These are phyloP conservation scores for Ophiostoma sp. DNA, from an alignment of 2,329 filamentous ascomycete genomes.

Conservation along the genomic window DNA sequence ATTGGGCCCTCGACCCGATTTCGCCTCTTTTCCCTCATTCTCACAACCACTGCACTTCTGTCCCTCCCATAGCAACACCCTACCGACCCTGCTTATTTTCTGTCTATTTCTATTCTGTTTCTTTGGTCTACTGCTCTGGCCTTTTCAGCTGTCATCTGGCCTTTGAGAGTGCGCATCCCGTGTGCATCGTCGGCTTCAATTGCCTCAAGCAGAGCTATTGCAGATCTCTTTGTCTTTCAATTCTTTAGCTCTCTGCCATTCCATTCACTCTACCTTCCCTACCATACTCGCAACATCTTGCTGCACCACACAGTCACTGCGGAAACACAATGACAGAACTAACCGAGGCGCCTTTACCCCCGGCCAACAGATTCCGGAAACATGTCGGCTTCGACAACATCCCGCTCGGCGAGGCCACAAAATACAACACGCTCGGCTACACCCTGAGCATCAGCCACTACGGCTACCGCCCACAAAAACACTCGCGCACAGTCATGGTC, in stretches of 20 bases:
- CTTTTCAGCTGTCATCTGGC: no score
- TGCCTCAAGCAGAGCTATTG: not conserved
- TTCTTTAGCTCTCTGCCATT: not conserved
- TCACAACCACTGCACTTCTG: not conserved
- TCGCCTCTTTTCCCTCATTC: not conserved
- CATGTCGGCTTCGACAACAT: conserved; percentile 60
- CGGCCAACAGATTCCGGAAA: conserved; percentile 48
- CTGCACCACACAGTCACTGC: not conserved
- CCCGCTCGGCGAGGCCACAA: conserved; percentile 52
- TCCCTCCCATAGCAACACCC: not conserved
- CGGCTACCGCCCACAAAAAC: conserved; percentile 73
- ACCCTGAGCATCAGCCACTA: conserved; percentile 82
- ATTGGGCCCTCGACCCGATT: no score
- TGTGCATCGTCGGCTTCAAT: not conserved
- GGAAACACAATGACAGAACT: not conserved
- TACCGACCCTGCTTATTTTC: no score
- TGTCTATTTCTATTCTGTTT: no score
- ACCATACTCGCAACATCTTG: no score
- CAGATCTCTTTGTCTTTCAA: not conserved
- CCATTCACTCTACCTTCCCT: not conserved
- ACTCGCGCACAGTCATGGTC: conserved; percentile 83
- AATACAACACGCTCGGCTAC: conserved; percentile 61
- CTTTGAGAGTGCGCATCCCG: no score
- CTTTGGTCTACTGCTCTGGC: no score
- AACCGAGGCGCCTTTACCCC: conserved; percentile 31